Base-by-base conservation (phyloP, 306 rosid genomes). In the Datisca glomerata region DNA sequence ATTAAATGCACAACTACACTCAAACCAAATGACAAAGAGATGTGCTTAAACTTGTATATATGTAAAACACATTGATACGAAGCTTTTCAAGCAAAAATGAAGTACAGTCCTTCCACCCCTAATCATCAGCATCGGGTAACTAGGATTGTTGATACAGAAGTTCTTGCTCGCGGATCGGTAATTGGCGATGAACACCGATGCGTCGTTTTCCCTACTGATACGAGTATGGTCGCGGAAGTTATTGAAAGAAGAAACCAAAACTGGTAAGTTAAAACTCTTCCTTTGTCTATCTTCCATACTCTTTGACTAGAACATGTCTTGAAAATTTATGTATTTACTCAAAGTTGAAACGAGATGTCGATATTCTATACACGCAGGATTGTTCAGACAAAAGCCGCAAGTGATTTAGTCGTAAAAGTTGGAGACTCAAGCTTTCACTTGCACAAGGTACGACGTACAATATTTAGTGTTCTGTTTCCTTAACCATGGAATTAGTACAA, bases 401-500 rank as follows among this genome's bases (percentile, higher is more conserved):
- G 41, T 40, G 81, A 81, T 72, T 60, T 86, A 59, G 40, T 73
- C 58, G 52, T 86, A 45, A 60, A 74, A 62, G 55, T 86, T 49
- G 94, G 81, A 56, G 73, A 76, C 45, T 76, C 67, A 41, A 66
- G 21, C 70, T 81, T 86, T 62, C 64, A 73, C 74, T 71, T 86
- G 76, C 94, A 81, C 64, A 86, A 81, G 96, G 96, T 86, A 32
- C 24, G 21, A 24, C 29, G 25, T 21, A 9, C 19, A 5, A 41
- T 41, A 4, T 41, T 11, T 7, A 41, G 14, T 8, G 7, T 18
- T 18, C 8, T 40, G 6, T 19, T 40, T 40, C 45, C 9, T 3
- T 12, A 11, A 20, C n/a, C 12, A 24, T 18, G 13, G 15, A 12
- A 18, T 47, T 17, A 47, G 24, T 47, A 18, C 41, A 12, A 2